Base-by-base conservation (phyloP, 257 asterid species). In the Solanum virginianum region DNA sequence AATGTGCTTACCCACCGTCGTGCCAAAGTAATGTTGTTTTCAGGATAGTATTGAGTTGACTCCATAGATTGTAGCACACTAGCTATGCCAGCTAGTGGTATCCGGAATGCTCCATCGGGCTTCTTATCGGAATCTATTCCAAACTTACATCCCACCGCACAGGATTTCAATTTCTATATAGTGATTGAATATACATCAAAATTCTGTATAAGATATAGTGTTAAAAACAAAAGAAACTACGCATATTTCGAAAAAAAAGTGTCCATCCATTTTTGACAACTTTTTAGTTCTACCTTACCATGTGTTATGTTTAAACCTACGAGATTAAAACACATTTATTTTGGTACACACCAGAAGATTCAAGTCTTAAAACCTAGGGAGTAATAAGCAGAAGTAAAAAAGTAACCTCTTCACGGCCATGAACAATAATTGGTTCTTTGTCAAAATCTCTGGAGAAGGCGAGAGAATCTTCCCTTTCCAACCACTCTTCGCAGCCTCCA, bases 1-100 rank as follows among this genome's bases (percentile, higher is more conserved):
- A 80, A 65, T 65, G 95, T 93, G 95, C 95, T 94, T 92, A 95
- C 98, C 96, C 98, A 97, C 99, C 98, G 94, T 97, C 98, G 91
- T 86, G 99, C 98, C 83, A 55, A 75, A 53, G 85, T 94, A 80
- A 97, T 53, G 87, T 92, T 89, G 91, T 92, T 94, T 91, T 95
- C 96, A 8, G 93, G 12, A 85, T 94, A 97, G 88, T 97, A 95
- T 63, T 88, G 89, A 81, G 98, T 90, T 5, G 99, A 91, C 90
- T 97, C 99, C 99, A 97, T 97, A 32, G 99, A 95, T 49, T 98
- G 92, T 85, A 89, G 94, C 84, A 97, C 96, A 65, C 93, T 84
- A 18, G 93, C 85, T 63, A 89, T 79, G 79, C 92, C 97, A 22
- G 84, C 68, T 72, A 60, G 70, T 82, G 93, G 90, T 56, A 49